Percentiles rank a stretch among this genome's conserved stretches.
These are phyloP conservation scores for Lycium ferocissimum DNA, from an alignment of 257 asterid species.

Conservation along the genomic window DNA sequence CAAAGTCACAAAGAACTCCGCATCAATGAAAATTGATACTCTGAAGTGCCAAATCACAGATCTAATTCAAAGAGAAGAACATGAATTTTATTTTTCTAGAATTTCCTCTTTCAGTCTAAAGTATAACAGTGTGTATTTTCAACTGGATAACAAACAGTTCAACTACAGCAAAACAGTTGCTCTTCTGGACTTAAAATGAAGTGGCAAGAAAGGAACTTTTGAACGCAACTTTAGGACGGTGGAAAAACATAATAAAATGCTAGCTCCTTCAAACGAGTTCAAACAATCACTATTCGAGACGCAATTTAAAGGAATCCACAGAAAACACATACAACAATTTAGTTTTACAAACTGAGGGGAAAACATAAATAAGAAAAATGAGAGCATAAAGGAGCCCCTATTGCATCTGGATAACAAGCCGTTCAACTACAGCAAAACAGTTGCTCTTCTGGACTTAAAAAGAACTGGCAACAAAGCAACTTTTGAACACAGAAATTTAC, in stretches of 20 bases:
- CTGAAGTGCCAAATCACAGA: neutral
- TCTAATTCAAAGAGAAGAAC: neutral
- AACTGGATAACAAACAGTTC: neutral
- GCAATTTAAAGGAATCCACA: neutral
- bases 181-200: neutral
- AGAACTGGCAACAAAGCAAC: neutral
- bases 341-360: neutral
- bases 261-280: neutral
- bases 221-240: neutral
- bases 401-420: constrained; percentile 21
- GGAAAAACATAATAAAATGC: neutral
- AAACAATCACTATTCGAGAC: neutral
- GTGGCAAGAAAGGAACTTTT: neutral
- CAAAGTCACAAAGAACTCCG: neutral
- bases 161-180: neutral
- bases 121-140: neutral
- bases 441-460: neutral
- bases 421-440: neutral
- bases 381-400: neutral
- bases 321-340: neutral
- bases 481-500: neutral
- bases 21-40: neutral
- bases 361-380: neutral
- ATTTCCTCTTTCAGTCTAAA: neutral
- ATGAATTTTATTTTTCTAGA: neutral